Evolutionary conservation across 78 protist genomes (phyloP).

Genomic region (Mantamonas sphyraenae): DNA sequence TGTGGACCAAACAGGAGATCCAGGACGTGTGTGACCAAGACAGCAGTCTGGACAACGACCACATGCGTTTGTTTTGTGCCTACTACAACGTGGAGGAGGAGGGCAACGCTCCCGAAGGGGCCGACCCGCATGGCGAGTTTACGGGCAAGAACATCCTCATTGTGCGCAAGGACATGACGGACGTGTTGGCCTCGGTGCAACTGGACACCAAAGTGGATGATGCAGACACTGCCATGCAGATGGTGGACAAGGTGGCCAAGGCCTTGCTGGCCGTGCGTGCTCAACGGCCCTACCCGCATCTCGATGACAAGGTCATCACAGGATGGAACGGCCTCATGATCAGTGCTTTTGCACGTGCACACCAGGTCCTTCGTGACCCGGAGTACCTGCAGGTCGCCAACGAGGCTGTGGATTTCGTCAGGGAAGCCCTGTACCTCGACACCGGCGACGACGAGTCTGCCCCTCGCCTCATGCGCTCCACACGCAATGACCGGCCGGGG

Average conservation of each 20-base stretch:
- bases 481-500: constrained; percentile 42
- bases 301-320: constrained; percentile 65
- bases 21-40: not conserved
- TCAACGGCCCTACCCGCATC: constrained; percentile 42
- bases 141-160: constrained; percentile 38
- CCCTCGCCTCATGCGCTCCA: constrained; percentile 17
- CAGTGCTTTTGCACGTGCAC: constrained; percentile 34
- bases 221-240: not conserved
- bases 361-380: constrained; percentile 11
- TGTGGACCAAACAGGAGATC: constrained; percentile 42
- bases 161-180: not conserved
- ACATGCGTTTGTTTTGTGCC: constrained; percentile 4
- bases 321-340: constrained; percentile 72
- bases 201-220: too few species aligned
- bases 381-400: constrained; percentile 23
- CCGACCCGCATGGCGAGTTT: constrained; percentile 65
- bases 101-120: constrained; percentile 51
- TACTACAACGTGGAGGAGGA: constrained; percentile 20
- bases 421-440: constrained; percentile 17
- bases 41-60: not conserved
- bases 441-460: too few species aligned
- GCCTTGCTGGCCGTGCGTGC: constrained; percentile 18
- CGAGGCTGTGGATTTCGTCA: constrained; percentile 33
- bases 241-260: too few species aligned
- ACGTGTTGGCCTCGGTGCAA: too few species aligned